Base-by-base conservation (phyloP, 768 basidiomycete species). In the Lyophyllum atratum region DNA sequence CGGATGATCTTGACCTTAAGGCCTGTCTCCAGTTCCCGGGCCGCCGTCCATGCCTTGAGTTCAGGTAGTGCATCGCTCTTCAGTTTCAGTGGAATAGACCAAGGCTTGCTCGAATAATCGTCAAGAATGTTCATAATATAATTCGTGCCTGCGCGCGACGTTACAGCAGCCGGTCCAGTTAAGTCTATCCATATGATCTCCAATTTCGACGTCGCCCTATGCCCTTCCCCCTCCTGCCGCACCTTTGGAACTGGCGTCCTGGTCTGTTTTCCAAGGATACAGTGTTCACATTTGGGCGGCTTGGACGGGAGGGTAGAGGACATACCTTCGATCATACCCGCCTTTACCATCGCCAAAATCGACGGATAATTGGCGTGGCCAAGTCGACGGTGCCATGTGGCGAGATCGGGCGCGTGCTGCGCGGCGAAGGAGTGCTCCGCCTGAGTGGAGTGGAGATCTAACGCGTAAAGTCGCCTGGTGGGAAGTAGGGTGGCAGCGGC, bases 251-350 rank as follows among this genome's bases (percentile, higher is more conserved):
- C 68, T 11, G 68, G 61, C 1, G 59, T 60, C 12, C 59, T 59
- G 0, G 64, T 70, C 73, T 78, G 74, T 60, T 78, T 78, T 6
- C 76, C 74, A 46, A 69, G 65, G 33, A 76, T 65, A 50, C 77
- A 77, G 25, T 61, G 58, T 40, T 70, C 65, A 66, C 73, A 75
- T 55, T 65, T 68, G 1, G 64, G 57, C 1, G 70, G 68, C 10
- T 58, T 26, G 31, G 54, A 25, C 31, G 65, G 58, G 21, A 67
- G 55, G 49, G 62, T 52, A 17, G 61, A 37, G 19, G 61, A 61
- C 61, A 69, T 67, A 68, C 70, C 70, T 63, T 58, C 39, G 12
- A 33, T 33, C 31, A 33, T 6, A 12, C 31, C 31, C 6, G 31
- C 31, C 31, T 33, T 33, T 12, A 47, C 58, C 52, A 54, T 37